These are phyloP conservation scores for Leccinum laetum DNA, from an alignment of 1,284 basidiomycete species.

Conservation along the genomic window DNA sequence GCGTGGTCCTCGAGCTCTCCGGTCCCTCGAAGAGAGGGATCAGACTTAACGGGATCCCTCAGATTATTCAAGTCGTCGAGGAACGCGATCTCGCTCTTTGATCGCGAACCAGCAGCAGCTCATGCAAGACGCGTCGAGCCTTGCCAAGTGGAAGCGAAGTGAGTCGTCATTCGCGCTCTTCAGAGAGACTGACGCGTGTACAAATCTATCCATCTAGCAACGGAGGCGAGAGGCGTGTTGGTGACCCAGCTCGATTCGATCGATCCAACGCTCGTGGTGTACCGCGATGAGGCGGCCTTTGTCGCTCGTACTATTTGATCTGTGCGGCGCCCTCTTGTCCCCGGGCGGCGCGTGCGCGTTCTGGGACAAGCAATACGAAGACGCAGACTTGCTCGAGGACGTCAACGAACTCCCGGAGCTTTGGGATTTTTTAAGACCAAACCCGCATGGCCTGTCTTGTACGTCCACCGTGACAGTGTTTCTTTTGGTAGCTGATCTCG, in stretches of 20 bases:
- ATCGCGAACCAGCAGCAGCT: constrained; percentile 53
- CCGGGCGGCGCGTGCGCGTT: constrained; percentile 72
- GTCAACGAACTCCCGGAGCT: constrained; percentile 91
- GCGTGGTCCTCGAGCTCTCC: constrained; percentile 79
- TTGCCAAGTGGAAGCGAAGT: constrained; percentile 93
- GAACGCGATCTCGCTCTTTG: constrained; percentile 64
- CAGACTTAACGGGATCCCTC: constrained; percentile 77
- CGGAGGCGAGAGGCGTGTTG: constrained; percentile 87
- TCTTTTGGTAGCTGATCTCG: no score
- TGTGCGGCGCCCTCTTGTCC: constrained; percentile 87
- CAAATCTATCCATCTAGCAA: constrained; percentile 45
- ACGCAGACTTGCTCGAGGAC: constrained; percentile 84
- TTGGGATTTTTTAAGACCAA: constrained; percentile 45
- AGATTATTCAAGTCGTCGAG: constrained; percentile 64
- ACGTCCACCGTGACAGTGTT: no score
- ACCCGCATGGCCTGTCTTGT: no score
- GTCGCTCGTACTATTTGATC: constrained; percentile 97
- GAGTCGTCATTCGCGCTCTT: constrained; percentile 26
- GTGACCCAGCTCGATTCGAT: constrained; percentile 97
- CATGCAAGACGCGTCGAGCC: constrained; percentile 70
- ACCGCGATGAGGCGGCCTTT: constrained; percentile 96
- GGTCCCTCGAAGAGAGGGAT: constrained; percentile 67
- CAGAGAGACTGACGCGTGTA: neutral
- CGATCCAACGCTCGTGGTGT: constrained; percentile 96
- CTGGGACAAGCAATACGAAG: constrained; percentile 94